Percentiles rank a stretch among this genome's conserved stretches.
Conservation (phyloP, 257 asterid genomes). For the Jacaranda copaia region DNA sequence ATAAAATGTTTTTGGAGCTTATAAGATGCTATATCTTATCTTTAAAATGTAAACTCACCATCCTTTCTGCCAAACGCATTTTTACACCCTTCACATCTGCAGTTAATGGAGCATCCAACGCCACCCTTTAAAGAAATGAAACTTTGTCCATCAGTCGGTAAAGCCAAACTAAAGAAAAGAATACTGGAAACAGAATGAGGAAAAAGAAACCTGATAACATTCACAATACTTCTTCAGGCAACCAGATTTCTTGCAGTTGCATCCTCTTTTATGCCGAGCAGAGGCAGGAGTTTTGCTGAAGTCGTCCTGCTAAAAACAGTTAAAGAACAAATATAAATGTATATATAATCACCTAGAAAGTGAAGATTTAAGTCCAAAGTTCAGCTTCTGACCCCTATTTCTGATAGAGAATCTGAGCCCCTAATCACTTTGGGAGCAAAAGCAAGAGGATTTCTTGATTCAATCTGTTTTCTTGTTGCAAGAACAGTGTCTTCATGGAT, state of each 20-base stretch:
- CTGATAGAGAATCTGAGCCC: conserved; percentile 42
- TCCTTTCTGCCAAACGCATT: conserved; percentile 66
- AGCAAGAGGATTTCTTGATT: conserved; percentile 75
- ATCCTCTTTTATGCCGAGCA: conserved; percentile 73
- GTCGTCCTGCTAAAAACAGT: conserved; percentile 47
- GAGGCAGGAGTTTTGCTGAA: conserved; percentile 65
- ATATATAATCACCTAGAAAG: not conserved
- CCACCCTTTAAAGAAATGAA: conserved; percentile 51
- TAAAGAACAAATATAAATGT: not conserved
- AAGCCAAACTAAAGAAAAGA: conserved; percentile 10
- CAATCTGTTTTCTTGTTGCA: conserved; percentile 71
- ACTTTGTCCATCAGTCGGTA: conserved; percentile 27
- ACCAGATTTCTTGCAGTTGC: conserved; percentile 77
- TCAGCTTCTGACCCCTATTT: conserved; percentile 45
- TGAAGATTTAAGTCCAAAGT: not conserved
- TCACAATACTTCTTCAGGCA: conserved; percentile 75
- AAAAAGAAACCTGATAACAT: conserved; percentile 64
- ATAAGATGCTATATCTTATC: too few relatives aligned
- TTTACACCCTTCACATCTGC: conserved; percentile 74
- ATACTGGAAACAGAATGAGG: not conserved
- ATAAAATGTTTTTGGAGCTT: too few relatives aligned
- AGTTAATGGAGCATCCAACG: conserved; percentile 72
- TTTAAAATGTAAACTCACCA: conserved; percentile 46
- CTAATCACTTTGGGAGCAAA: conserved; percentile 77
- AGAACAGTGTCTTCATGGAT: conserved; percentile 70